Evolutionary conservation across 1,284 basidiomycete genomes (phyloP).

Genomic region (Inonotus hispidus): DNA sequence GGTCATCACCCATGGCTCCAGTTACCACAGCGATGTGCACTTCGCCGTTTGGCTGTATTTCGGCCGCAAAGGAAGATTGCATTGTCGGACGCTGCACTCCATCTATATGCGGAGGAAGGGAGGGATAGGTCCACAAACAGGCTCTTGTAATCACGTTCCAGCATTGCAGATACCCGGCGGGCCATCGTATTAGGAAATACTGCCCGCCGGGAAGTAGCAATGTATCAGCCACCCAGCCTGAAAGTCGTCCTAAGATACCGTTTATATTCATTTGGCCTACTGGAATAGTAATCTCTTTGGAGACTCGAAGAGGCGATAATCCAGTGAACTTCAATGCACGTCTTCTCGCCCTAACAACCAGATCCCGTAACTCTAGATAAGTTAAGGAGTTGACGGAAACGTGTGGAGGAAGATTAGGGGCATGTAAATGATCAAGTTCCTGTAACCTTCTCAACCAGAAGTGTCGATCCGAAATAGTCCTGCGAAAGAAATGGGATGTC

Average conservation of each 20-base stretch:
- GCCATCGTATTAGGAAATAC: constrained; percentile 10
- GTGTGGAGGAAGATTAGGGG: constrained; percentile 10
- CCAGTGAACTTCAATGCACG: background rate
- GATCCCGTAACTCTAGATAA: background rate
- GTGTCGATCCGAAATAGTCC: background rate
- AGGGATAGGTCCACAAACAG: constrained; percentile 8
- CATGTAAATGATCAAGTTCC: constrained; percentile 6
- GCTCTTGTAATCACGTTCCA: constrained; percentile 5
- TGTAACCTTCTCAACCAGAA: constrained; percentile 8
- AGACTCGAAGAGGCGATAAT: background rate
- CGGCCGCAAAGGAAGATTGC: background rate
- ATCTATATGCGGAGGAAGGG: background rate
- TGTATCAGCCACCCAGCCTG: constrained; percentile 4
- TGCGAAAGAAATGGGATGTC: constrained; percentile 1
- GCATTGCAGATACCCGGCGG: constrained; percentile 10
- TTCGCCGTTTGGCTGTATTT: constrained; percentile 5
- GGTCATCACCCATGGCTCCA: background rate
- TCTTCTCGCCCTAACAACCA: constrained; percentile 5
- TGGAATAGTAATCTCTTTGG: background rate
- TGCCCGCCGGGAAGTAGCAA: constrained; percentile 9
- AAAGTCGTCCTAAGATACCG: constrained; percentile 2
- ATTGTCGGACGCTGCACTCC: background rate
- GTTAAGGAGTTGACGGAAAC: background rate
- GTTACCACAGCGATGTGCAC: constrained; percentile 4
- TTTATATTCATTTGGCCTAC: background rate